These are phyloP conservation scores for Gardenia jasminoides DNA, from an alignment of 257 asterid genomes.

Conservation along the genomic window DNA sequence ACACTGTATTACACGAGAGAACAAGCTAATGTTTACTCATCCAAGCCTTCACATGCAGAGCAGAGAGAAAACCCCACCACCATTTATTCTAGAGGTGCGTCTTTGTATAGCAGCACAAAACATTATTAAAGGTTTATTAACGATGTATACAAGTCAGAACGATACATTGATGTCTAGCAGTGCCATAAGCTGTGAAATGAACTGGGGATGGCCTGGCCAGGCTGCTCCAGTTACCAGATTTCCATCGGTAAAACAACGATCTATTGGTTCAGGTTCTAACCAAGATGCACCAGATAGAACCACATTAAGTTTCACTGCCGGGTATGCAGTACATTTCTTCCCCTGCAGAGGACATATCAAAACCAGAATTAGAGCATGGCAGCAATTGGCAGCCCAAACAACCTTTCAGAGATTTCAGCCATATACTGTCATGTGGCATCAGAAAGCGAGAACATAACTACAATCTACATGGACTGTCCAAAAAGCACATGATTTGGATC, in stretches of 20 bases:
- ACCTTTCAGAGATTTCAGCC: too few relatives aligned
- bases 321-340: conserved; percentile 90
- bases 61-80: background rate
- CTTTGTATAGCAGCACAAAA: background rate
- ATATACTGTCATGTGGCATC: background rate
- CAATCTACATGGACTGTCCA: background rate
- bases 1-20: background rate
- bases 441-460: background rate
- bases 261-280: conserved; percentile 93
- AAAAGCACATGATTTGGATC: background rate
- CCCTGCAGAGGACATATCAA: conserved; percentile 41
- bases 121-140: background rate
- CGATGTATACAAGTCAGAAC: conserved; percentile 20
- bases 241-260: conserved; percentile 89
- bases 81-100: background rate
- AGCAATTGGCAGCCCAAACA: background rate
- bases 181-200: conserved; percentile 77
- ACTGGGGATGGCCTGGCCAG: conserved; percentile 98
- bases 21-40: background rate
- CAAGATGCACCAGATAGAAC: conserved; percentile 80
- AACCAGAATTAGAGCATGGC: background rate
- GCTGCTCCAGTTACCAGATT: conserved; percentile 97
- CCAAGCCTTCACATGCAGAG: background rate
- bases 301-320: conserved; percentile 90
- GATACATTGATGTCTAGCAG: conserved; percentile 59